A percentile compares a stretch with the other conserved stretches of the same genome.
phyloP scores from a whole-genome alignment of 139 green algal species.

The Limnomonas spitsbergensis region DNA sequence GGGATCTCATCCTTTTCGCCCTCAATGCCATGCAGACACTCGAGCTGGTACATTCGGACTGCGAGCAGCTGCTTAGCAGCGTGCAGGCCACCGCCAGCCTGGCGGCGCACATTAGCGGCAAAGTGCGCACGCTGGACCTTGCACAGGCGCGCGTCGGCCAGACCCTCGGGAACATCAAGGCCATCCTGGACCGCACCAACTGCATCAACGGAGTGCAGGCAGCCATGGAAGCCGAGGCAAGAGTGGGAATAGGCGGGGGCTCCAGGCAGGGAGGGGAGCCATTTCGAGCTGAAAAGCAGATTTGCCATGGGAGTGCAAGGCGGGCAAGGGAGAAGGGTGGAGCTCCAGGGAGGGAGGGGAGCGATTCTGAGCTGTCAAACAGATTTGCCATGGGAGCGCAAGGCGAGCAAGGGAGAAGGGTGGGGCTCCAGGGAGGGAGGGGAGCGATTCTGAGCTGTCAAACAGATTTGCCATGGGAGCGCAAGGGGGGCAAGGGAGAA shows the following conservation, averaged over 20 bases:
- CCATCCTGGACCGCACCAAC: constrained; percentile 74
- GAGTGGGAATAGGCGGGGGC: not conserved
- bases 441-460: too few species aligned
- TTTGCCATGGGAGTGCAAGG: too few species aligned
- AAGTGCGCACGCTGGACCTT: constrained; percentile 72
- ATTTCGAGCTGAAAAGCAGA: too few species aligned
- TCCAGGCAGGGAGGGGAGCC: too few species aligned
- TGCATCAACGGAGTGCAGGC: constrained; percentile 73
- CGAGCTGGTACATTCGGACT: constrained; percentile 72
- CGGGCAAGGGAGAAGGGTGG: too few species aligned
- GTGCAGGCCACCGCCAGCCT: constrained; percentile 68
- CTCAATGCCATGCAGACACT: constrained; percentile 56
- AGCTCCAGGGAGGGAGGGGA: too few species aligned
- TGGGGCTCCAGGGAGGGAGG: too few species aligned
- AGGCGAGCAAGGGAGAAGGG: too few species aligned
- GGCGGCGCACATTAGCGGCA: constrained; percentile 80
- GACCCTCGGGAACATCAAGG: constrained; percentile 46
- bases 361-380: too few species aligned
- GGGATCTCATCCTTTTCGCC: not conserved
- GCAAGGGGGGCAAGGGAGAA: too few species aligned
- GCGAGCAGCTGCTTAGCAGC: constrained; percentile 63
- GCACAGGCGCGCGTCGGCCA: constrained; percentile 65
- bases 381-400: too few species aligned
- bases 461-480: too few species aligned
- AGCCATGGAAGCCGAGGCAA: constrained; percentile 44